Evolutionary conservation across 176 grass and related monocot species (phyloP).

Genomic region (Guadua angustifolia): DNA sequence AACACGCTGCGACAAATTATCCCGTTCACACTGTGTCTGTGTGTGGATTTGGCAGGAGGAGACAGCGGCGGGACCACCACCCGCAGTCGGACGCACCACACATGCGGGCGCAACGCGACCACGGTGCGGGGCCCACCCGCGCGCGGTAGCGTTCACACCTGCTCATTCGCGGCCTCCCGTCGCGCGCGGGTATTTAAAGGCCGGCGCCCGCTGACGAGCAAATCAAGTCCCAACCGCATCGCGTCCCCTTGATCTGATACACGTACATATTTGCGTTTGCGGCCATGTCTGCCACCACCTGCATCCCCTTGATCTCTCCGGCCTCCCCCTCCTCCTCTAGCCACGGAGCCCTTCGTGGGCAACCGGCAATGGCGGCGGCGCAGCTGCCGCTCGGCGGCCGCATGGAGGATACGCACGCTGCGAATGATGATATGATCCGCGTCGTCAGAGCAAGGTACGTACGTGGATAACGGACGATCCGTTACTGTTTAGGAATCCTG

Average conservation of each 20-base stretch:
- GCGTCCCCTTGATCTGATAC: too few relatives aligned
- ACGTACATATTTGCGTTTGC: neutral
- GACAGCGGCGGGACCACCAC: neutral
- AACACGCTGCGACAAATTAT: neutral
- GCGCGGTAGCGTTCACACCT: conserved; percentile 32
- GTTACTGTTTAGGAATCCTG: neutral
- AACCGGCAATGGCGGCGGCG: neutral
- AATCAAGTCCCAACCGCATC: neutral
- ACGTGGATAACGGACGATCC: neutral
- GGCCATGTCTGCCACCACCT: conserved; percentile 25
- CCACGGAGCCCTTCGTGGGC: neutral
- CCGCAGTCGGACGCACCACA: neutral
- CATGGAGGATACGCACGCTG: neutral
- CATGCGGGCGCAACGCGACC: neutral
- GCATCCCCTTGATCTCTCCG: neutral
- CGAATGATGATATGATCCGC: neutral
- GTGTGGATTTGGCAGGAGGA: neutral
- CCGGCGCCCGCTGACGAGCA: neutral
- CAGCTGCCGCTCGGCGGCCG: neutral
- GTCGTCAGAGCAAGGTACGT: neutral
- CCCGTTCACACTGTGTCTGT: neutral
- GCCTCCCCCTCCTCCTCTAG: neutral
- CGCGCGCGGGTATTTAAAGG: neutral
- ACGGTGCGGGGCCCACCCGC: neutral
- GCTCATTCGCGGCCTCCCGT: too few relatives aligned